Evolutionary conservation across 2,329 filamentous ascomycete genomes (phyloP).

Genomic region (Myotisia sp.): DNA sequence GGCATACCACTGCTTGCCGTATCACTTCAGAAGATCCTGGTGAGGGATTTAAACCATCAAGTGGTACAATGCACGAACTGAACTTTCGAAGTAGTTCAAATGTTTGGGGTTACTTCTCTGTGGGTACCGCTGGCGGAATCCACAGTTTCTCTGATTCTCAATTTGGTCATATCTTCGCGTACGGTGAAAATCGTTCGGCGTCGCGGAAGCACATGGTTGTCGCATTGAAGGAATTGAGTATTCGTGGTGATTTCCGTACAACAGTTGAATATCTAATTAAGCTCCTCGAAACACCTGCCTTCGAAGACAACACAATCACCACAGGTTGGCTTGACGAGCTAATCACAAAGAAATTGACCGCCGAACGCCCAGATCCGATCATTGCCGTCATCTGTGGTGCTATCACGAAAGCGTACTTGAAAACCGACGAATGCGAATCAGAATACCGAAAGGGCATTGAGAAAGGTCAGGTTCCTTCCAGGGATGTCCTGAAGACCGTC

Average conservation of each 20-base stretch:
- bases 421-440: constrained; percentile 74
- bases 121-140: constrained; percentile 89
- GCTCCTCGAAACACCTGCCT: constrained; percentile 91
- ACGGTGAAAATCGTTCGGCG: constrained; percentile 90
- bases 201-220: constrained; percentile 99
- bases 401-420: constrained; percentile 83
- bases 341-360: constrained; percentile 93
- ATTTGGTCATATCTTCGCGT: constrained; percentile 98
- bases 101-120: constrained; percentile 99
- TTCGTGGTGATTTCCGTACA: constrained; percentile 97
- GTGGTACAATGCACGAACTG: constrained; percentile 95
- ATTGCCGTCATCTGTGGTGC: constrained; percentile 92
- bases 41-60: constrained; percentile 98
- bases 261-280: constrained; percentile 99
- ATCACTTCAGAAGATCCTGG: constrained; percentile 98
- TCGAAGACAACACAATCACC: constrained; percentile 98
- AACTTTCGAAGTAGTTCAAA: constrained; percentile 99
- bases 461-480: constrained; percentile 92
- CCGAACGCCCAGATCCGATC: constrained; percentile 84
- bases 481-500: constrained; percentile 93
- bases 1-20: constrained; percentile 94
- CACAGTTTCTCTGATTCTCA: constrained; percentile 99
- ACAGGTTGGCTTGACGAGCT: constrained; percentile 98
- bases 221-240: constrained; percentile 94
- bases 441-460: constrained; percentile 83